These are phyloP conservation scores for Candida labiduridarum DNA, from an alignment of 1,139 yeast genomes.

Conservation along the genomic window DNA sequence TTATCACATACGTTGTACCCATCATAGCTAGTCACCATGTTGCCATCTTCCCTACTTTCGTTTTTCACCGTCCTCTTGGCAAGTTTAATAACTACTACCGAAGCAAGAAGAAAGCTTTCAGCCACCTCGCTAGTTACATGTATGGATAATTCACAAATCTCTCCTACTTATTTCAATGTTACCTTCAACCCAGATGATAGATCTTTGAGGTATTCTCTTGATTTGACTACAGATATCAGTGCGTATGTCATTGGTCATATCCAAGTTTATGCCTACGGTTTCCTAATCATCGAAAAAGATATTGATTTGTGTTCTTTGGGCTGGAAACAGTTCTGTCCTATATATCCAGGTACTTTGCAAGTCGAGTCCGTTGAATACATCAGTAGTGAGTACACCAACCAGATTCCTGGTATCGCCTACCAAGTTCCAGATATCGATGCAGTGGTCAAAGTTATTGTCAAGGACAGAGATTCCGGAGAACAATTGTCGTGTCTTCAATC, in stretches of 20 bases:
- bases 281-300: conserved; percentile 54
- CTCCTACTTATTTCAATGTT: conserved; percentile 68
- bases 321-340: conserved; percentile 82
- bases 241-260: conserved; percentile 61
- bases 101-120: conserved; percentile 44
- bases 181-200: conserved; percentile 66
- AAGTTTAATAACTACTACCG: conserved; percentile 8
- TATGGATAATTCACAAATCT: conserved; percentile 65
- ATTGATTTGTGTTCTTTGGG: conserved; percentile 61
- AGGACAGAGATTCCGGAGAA: conserved; percentile 38
- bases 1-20: background rate
- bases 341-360: conserved; percentile 70
- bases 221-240: conserved; percentile 60
- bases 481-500: conserved; percentile 71
- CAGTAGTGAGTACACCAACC: conserved; percentile 41
- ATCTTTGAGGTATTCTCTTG: conserved; percentile 61
- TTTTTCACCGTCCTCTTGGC: conserved; percentile 6
- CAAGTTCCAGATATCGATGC: conserved; percentile 82
- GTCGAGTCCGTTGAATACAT: conserved; percentile 67
- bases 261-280: conserved; percentile 76
- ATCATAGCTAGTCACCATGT: background rate
- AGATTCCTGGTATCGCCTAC: conserved; percentile 73
- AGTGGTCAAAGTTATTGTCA: conserved; percentile 55
- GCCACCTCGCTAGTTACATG: conserved; percentile 77
- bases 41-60: conserved; percentile 1